phyloP scores from a whole-genome alignment of 768 basidiomycete genomes.

The Russula earlei region DNA sequence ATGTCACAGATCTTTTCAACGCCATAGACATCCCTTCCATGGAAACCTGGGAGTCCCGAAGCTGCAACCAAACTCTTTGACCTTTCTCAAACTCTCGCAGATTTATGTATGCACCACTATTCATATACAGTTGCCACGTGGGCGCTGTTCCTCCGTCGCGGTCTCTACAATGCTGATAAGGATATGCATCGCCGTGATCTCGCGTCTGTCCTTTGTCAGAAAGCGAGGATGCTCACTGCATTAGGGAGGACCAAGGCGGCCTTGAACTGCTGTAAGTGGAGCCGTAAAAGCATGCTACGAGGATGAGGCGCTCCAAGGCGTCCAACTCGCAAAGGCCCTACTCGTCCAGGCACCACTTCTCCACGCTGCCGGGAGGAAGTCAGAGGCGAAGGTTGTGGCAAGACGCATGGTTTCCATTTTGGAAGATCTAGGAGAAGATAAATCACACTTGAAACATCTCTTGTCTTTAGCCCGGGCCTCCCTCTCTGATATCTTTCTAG shows the following conservation, averaged over 20 bases:
- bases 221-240: slow-evolving; percentile 2
- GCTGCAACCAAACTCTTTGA: slow-evolving; percentile 5
- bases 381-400: slow-evolving; percentile 7
- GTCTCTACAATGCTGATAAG: slow-evolving; percentile 6
- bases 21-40: neutral
- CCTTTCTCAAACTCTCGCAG: slow-evolving; percentile 9
- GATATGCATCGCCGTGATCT: slow-evolving; percentile 14
- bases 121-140: slow-evolving; percentile 5
- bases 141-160: slow-evolving; percentile 5
- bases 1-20: slow-evolving; percentile 4
- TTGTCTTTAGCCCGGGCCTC: slow-evolving; percentile 7
- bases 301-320: slow-evolving; percentile 8
- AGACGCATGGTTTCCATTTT: slow-evolving; percentile 2
- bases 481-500: slow-evolving; percentile 4
- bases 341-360: slow-evolving; percentile 1
- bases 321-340: slow-evolving; percentile 11
- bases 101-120: slow-evolving; percentile 11
- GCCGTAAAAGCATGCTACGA: slow-evolving; percentile 9
- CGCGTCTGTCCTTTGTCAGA: neutral
- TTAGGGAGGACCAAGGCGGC: slow-evolving; percentile 3
- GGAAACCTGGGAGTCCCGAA: slow-evolving; percentile 1
- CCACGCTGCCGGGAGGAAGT: neutral
- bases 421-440: neutral
- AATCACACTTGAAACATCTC: neutral
- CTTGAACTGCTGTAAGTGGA: neutral